Conservation (phyloP, 306 rosid species). For the Mimosa bimucronata region DNA sequence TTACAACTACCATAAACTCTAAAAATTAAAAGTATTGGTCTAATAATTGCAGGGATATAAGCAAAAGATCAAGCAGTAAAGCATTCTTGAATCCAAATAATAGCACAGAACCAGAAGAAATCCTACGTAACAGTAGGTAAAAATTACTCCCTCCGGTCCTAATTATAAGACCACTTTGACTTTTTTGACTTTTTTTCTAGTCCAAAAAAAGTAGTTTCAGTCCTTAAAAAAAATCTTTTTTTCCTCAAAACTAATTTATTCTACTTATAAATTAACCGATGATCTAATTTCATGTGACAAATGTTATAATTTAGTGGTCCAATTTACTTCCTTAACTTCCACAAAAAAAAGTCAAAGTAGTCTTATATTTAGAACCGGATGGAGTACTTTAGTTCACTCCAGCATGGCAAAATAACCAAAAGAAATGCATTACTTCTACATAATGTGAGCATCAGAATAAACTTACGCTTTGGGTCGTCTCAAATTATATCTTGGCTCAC, state of each 20-base stretch:
- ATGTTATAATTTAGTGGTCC: too few relatives aligned
- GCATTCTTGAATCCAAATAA: neutral
- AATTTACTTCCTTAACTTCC: too few relatives aligned
- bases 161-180: too few relatives aligned
- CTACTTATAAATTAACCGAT: too few relatives aligned
- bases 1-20: neutral
- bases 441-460: neutral
- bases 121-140: neutral
- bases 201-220: too few relatives aligned
- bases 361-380: too few relatives aligned
- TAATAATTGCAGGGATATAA: neutral
- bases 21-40: neutral
- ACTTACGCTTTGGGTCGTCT: constrained; percentile 73
- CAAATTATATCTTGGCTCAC: constrained; percentile 76
- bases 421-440: neutral
- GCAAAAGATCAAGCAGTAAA: neutral
- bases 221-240: too few relatives aligned
- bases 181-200: too few relatives aligned
- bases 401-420: neutral
- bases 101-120: neutral
- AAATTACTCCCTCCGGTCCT: too few relatives aligned
- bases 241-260: too few relatives aligned
- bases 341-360: too few relatives aligned
- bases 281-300: too few relatives aligned
- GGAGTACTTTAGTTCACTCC: neutral